Conservation (phyloP, 306 rosid species). For the Lithocarpus polystachyus region DNA sequence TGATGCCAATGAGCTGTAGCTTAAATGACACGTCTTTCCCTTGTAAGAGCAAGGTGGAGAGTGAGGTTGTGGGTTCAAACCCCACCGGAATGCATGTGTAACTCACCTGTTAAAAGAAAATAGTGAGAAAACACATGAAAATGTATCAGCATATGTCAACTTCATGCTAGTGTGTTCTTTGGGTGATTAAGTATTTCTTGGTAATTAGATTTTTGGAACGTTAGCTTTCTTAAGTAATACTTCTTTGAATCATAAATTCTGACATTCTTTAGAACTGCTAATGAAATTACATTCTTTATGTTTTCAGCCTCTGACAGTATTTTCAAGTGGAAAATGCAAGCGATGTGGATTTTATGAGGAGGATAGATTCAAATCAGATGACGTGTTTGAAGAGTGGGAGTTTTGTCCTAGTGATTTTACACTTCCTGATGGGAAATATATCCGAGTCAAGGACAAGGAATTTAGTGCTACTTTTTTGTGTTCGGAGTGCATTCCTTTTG, state of each 20-base stretch:
- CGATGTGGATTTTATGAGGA: constrained; percentile 89
- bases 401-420: constrained; percentile 84
- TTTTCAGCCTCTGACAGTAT: constrained; percentile 79
- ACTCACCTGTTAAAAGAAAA: no score
- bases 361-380: constrained; percentile 57
- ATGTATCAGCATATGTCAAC: background rate
- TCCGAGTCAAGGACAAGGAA: constrained; percentile 54
- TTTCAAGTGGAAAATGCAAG: constrained; percentile 66
- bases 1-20: no score
- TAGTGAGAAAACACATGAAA: background rate
- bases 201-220: background rate
- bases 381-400: constrained; percentile 86
- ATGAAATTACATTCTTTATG: constrained; percentile 29
- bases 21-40: no score
- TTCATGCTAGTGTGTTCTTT: background rate
- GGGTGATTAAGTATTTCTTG: background rate
- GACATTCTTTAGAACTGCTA: constrained; percentile 14
- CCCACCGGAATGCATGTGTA: no score
- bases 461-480: constrained; percentile 69
- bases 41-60: no score
- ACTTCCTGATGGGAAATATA: constrained; percentile 47
- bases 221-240: constrained; percentile 10
- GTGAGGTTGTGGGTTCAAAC: no score
- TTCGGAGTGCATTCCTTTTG: constrained; percentile 44
- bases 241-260: constrained; percentile 7